Evolutionary conservation across 176 grass and related monocot species (phyloP).

Genomic region (Carex parvula): DNA sequence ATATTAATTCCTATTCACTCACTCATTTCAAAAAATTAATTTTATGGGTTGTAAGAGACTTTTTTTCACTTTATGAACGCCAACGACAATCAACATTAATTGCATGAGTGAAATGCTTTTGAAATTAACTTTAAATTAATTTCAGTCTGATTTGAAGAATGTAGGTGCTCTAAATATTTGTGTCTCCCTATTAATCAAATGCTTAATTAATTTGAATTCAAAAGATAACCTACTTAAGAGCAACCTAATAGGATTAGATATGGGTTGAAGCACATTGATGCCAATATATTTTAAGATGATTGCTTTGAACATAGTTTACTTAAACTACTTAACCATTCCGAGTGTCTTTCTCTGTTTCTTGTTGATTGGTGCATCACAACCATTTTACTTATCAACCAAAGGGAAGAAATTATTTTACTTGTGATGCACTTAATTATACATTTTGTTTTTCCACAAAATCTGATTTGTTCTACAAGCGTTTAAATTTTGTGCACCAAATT

Average conservation of each 20-base stretch:
- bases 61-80: too few relatives aligned
- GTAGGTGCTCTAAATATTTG: background rate
- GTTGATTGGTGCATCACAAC: constrained; percentile 22
- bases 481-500: background rate
- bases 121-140: too few relatives aligned
- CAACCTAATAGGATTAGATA: constrained; percentile 14
- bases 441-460: background rate
- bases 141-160: too few relatives aligned
- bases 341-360: constrained; percentile 10
- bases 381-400: constrained; percentile 19
- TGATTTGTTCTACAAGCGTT: background rate
- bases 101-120: too few relatives aligned
- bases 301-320: constrained; percentile 29
- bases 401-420: background rate
- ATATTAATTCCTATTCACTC: background rate
- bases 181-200: background rate
- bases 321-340: constrained; percentile 13
- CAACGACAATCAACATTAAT: too few relatives aligned
- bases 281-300: constrained; percentile 14
- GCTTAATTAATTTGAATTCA: constrained; percentile 1
- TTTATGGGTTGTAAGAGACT: too few relatives aligned
- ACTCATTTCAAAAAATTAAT: too few relatives aligned
- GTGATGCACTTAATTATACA: background rate
- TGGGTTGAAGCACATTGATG: constrained; percentile 1
- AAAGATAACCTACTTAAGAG: background rate